phyloP scores from a whole-genome alignment of 495 filamentous ascomycete genomes.

The Trichoderma virens region DNA sequence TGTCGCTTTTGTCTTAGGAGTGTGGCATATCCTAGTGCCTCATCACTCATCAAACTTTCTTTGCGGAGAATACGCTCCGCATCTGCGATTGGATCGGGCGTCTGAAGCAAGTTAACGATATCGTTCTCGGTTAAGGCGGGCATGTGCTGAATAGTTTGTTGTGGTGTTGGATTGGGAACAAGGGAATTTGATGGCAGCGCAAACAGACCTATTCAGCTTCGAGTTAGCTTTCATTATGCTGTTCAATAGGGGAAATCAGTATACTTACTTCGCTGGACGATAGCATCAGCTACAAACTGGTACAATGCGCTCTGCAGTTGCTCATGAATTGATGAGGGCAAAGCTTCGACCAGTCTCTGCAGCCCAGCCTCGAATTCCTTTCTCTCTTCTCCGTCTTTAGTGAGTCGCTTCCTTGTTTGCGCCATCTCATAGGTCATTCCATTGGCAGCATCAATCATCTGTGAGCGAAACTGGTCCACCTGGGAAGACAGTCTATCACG shows the following conservation, averaged over 20 bases:
- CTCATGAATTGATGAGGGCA: not conserved
- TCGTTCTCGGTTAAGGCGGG: not conserved
- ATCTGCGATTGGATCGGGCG: not conserved
- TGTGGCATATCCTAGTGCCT: not conserved
- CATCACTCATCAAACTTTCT: not conserved
- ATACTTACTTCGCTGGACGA: not conserved
- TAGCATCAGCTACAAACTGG: not conserved
- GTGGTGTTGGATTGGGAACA: not conserved
- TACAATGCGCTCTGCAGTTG: not conserved
- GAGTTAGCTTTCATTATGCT: not conserved
- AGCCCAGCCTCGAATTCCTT: not conserved
- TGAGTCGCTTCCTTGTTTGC: not conserved
- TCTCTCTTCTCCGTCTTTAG: not conserved
- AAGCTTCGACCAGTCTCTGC: not conserved
- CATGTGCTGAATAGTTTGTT: not conserved
- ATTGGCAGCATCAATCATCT: not conserved
- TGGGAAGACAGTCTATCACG: not conserved
- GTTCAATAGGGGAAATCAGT: not conserved
- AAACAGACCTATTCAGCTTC: not conserved
- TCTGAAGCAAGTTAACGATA: not conserved
- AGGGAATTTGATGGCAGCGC: not conserved
- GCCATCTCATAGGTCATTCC: not conserved
- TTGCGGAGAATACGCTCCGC: constrained; percentile 6
- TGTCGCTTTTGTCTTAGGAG: not conserved
- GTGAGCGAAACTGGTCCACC: not conserved